Base-by-base conservation (phyloP, 306 rosid genomes). In the Sindora glabra region DNA sequence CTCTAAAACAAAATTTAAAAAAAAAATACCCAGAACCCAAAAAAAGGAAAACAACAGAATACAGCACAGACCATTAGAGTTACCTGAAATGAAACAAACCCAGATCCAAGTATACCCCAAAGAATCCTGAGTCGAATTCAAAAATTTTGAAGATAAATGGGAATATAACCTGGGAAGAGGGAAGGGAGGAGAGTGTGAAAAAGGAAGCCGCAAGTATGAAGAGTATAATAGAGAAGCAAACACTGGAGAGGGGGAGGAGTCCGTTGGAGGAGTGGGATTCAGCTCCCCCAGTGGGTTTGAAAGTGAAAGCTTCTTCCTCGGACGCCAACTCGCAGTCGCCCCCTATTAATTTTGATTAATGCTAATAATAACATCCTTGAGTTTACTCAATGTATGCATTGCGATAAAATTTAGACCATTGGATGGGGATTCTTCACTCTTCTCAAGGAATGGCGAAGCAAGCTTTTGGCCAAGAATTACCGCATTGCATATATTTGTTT, bases 221-320 rank as follows among this genome's bases (percentile, higher is more conserved):
- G 53, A 26, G 34, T 22, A 48, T 15, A 14, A 24, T 27, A n/a
- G 39, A 59, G 25, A 57, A 72, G 10, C 34, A 22, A 8, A 36
- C 10, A 29, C 16, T 26, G 24, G 30, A 10, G 8, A 45, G 16
- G 37, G 24, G 70, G 45, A 67, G 52, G 24, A 77, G 69, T 39
- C 81, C 86, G 78, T 67, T 71, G 75, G 81, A 79, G 82, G 77
- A 80, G 79, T 65, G 80, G 60, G n/a, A n/a, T 63, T 74, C 71
- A 74, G 74, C 81, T 79, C 74, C 56, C 71, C 56, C 42, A 36
- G 65, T 64, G 63, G 40, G 67, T 68, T 75, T 67, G 48, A 70
- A 79, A 65, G 16, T 61, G 59, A 62, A 60, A 50, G 29, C 10
- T 38, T 33, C 71, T 23, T 71, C 62, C 57, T 74, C 81, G 85